A percentile compares a stretch with the other conserved stretches of the same genome.
phyloP scores from a whole-genome alignment of 495 filamentous ascomycete species.

The Tuber calosporum region DNA sequence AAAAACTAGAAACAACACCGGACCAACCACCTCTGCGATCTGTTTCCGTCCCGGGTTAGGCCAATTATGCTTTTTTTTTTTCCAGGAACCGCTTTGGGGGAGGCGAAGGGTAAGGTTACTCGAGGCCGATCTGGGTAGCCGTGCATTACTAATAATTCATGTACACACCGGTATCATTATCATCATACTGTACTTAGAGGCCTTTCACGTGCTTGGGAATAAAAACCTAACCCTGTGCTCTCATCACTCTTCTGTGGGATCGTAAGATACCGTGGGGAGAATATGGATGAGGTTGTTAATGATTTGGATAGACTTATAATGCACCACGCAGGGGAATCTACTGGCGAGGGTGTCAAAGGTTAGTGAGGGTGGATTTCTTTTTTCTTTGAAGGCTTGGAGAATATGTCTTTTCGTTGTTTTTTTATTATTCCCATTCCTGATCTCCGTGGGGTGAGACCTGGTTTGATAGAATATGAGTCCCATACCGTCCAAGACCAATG shows the following conservation, averaged over 20 bases:
- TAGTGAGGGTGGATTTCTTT: not conserved
- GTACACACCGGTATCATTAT: too few relatives aligned
- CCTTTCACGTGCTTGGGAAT: not conserved
- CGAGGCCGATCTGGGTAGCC: too few relatives aligned
- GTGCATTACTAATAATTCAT: too few relatives aligned
- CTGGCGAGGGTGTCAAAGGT: not conserved
- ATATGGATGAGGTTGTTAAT: not conserved
- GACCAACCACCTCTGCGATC: too few relatives aligned
- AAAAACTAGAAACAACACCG: too few relatives aligned
- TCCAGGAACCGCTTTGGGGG: too few relatives aligned
- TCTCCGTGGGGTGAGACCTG: too few relatives aligned
- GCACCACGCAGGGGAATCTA: not conserved
- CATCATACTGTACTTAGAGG: not conserved
- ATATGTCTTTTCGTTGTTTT: not conserved
- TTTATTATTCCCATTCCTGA: not conserved
- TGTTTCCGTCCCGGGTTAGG: too few relatives aligned
- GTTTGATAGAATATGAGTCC: not conserved
- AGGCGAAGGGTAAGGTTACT: too few relatives aligned
- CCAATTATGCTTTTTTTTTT: too few relatives aligned
- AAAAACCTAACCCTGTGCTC: not conserved
- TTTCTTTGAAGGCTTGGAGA: not conserved
- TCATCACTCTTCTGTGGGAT: not conserved
- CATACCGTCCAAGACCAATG: not conserved
- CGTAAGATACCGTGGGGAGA: not conserved
- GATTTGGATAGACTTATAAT: not conserved